Percentiles rank a stretch among this genome's conserved stretches.
phyloP scores from a whole-genome alignment of 345 rosid species.

The Geranium brycei region DNA sequence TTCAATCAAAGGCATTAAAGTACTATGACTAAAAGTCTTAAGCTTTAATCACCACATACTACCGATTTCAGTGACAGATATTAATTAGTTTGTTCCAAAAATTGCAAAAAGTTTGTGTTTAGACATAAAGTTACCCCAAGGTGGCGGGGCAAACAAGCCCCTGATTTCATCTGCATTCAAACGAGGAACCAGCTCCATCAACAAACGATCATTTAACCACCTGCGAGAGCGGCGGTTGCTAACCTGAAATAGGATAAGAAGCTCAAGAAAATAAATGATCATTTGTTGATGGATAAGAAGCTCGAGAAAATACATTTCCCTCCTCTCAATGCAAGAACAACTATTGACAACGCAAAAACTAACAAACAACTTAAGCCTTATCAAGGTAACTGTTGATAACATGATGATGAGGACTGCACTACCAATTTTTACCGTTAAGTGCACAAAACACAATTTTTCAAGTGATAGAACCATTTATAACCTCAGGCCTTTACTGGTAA shows the following conservation, averaged over 20 bases:
- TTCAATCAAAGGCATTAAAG: no score
- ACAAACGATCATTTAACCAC: slow-evolving; percentile 79
- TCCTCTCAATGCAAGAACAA: not conserved
- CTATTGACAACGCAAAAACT: not conserved
- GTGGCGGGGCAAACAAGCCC: slow-evolving; percentile 98
- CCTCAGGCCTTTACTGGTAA: no score
- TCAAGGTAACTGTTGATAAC: not conserved
- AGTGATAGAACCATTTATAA: no score
- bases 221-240: slow-evolving; percentile 78
- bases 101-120: not conserved
- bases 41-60: no score
- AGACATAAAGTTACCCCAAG: slow-evolving; percentile 58
- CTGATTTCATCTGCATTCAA: slow-evolving; percentile 72
- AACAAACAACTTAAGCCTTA: not conserved
- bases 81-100: no score
- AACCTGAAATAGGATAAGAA: slow-evolving; percentile 30
- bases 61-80: no score
- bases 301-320: not conserved
- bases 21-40: no score
- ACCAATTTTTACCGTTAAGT: not conserved
- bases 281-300: not conserved
- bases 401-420: no score
- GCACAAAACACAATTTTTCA: not conserved
- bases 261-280: not conserved
- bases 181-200: slow-evolving; percentile 97